Conservation (phyloP, 805 yeast species). For the Yarrowia yakushimensis region DNA sequence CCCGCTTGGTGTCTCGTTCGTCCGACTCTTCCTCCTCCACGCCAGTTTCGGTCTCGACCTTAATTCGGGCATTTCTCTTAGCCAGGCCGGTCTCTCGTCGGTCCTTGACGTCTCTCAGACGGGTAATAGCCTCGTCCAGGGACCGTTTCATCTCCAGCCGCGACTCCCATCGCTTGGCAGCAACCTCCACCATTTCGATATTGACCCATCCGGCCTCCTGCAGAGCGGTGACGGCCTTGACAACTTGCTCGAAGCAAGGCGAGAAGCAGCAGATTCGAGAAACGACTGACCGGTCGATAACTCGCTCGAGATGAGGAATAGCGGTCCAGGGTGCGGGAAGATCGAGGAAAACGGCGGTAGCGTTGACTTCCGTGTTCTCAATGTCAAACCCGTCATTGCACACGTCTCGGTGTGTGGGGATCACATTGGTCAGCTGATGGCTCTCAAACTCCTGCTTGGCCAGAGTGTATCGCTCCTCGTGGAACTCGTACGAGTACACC, state of each 20-base stretch:
- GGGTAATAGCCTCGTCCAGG: constrained; percentile 71
- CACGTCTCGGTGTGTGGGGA: constrained; percentile 85
- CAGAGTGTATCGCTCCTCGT: constrained; percentile 73
- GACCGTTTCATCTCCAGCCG: constrained; percentile 82
- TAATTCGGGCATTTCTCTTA: constrained; percentile 33
- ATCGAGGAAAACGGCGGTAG: constrained; percentile 79
- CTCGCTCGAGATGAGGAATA: constrained; percentile 64
- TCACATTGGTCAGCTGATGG: constrained; percentile 62
- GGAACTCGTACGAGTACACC: constrained; percentile 86
- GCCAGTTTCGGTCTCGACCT: constrained; percentile 24
- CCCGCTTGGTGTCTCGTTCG: constrained; percentile 22
- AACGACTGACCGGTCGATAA: constrained; percentile 50
- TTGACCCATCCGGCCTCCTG: constrained; percentile 75
- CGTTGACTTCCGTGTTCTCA: constrained; percentile 42
- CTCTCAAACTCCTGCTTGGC: constrained; percentile 72
- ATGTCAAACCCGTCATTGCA: constrained; percentile 80
- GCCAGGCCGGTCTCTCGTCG: constrained; percentile 54
- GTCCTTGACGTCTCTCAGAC: constrained; percentile 74
- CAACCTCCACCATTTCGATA: constrained; percentile 89
- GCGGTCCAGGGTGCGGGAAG: constrained; percentile 98
- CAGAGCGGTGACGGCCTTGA: constrained; percentile 73
- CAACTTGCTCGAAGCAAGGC: constrained; percentile 97
- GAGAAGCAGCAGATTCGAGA: constrained; percentile 90
- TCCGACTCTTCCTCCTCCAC: constrained; percentile 23
- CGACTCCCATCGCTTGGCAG: constrained; percentile 82